Evolutionary conservation across 176 grass and related monocot genomes (phyloP).

Genomic region (Carex pumila): DNA sequence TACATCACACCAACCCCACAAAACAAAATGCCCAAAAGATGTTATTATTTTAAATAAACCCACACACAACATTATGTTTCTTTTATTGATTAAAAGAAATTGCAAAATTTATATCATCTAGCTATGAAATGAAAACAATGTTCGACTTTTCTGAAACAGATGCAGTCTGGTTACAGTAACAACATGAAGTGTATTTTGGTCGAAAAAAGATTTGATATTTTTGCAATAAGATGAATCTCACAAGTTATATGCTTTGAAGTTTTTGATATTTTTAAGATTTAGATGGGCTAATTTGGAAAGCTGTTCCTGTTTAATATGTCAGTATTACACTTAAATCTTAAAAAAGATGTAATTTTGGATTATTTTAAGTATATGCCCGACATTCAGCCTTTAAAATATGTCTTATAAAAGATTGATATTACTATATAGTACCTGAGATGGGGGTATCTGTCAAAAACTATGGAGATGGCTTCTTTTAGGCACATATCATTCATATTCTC

Average conservation of each 20-base stretch:
- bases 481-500: slow-evolving; percentile 76
- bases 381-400: not conserved
- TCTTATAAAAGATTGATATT: not conserved
- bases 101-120: not conserved
- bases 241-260: not conserved
- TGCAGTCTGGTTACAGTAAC: not conserved
- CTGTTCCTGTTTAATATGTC: not conserved
- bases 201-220: not conserved
- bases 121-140: not conserved
- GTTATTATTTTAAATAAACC: not conserved
- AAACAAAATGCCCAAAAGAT: not conserved
- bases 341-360: not conserved
- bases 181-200: not conserved
- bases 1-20: not conserved
- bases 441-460: slow-evolving; percentile 80
- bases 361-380: not conserved
- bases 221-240: not conserved
- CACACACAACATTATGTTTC: not conserved
- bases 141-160: not conserved
- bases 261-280: not conserved
- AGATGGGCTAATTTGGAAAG: not conserved
- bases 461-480: slow-evolving; percentile 67
- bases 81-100: not conserved
- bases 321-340: not conserved
- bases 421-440: slow-evolving; percentile 49